These are phyloP conservation scores for Acer negundo DNA, from an alignment of 345 rosid species.

Conservation along the genomic window DNA sequence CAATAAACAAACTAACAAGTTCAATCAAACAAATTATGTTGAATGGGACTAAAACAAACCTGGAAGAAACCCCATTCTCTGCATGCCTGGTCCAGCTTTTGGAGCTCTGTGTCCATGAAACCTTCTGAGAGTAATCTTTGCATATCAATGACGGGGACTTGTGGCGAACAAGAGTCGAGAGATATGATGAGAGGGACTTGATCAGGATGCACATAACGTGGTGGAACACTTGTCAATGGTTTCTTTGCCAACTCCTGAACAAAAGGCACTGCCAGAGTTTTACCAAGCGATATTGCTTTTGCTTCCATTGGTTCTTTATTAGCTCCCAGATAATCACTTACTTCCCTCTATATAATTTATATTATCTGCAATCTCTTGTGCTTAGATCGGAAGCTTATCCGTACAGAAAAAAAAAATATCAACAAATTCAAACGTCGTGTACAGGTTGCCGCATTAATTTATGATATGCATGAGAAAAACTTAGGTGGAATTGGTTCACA, in stretches of 20 bases:
- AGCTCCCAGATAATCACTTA: no score
- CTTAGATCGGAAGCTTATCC: no score
- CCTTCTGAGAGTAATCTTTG: slow-evolving; percentile 6
- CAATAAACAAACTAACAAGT: no score
- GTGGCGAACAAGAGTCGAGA: not conserved
- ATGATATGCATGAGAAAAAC: no score
- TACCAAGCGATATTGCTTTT: not conserved
- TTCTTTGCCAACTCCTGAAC: slow-evolving; percentile 17
- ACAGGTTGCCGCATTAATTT: no score
- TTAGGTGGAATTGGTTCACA: no score
- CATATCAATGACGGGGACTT: slow-evolving; percentile 25
- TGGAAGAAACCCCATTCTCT: slow-evolving; percentile 32
- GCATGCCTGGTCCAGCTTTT: slow-evolving; percentile 24
- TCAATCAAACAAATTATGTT: no score
- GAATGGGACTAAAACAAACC: slow-evolving; percentile 2
- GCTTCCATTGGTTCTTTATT: not conserved
- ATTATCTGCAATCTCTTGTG: no score
- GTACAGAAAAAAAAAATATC: no score
- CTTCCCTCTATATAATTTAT: no score
- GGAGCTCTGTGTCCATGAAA: slow-evolving; percentile 11
- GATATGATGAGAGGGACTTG: slow-evolving; percentile 6
- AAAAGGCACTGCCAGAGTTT: not conserved
- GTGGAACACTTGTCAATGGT: not conserved
- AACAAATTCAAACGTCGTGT: no score
- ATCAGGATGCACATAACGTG: not conserved